Base-by-base conservation (phyloP, 2,329 filamentous ascomycete genomes). In the Clathrospora elynae region DNA sequence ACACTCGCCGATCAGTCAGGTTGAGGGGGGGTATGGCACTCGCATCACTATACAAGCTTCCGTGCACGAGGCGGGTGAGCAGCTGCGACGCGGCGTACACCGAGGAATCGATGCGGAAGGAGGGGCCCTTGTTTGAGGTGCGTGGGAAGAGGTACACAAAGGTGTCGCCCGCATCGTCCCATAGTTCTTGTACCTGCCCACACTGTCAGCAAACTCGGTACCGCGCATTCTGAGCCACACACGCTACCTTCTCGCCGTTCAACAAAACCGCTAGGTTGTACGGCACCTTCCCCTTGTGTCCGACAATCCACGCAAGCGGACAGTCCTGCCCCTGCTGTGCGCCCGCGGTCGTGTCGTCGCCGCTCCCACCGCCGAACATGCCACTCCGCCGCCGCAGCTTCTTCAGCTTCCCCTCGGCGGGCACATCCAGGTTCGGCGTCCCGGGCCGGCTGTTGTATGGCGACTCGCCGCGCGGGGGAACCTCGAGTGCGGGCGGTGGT, bases 101-200 rank as follows among this genome's bases (percentile, higher is more conserved):
- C 3, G 78, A 73, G 3, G 81, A 83, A 57, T 84, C 75, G 41
- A 86, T 70, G 46, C 78, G 79, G 72, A 86, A 85, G 2, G 81
- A 84, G 6, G 83, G 73, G 4, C 79, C 75, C 57, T 76, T 77
- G 38, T 75, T 76, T 13, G 80, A 78, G 11, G 71, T 77, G 28
- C 77, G 73, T 1, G 82, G 80, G 55, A 82, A 84, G 10, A 85
- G 72, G 55, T 85, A 81, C n/a, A 86, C 74, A 47, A 78, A 75
- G 10, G 81, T 84, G 61, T 85, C 81, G n/a, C 79, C 82, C 32
- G 75, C 63, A 3, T 82, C 78, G 53, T 84, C 79, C 83, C 83
- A 86, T 6, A 85, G 64, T 56, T 85, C 83, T 5, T 72, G 61
- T 11, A 82, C 72, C 77, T 80, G 49, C 53, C n/a, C 14, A 16